These are phyloP conservation scores for Botrytis hyacinthi DNA, from an alignment of 2,329 filamentous ascomycete species.

Conservation along the genomic window DNA sequence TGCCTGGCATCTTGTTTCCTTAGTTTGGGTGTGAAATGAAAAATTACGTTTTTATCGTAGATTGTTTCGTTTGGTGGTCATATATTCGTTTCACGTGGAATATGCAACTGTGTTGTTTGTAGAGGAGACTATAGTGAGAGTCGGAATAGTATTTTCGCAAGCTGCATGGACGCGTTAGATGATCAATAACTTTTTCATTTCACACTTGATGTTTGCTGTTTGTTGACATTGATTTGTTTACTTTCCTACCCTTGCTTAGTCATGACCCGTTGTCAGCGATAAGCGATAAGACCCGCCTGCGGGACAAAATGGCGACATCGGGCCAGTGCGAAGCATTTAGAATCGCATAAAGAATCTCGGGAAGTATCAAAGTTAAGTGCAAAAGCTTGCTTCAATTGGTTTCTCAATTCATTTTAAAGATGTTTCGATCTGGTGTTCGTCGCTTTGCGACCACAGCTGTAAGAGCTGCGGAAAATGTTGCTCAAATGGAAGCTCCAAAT, in stretches of 20 bases:
- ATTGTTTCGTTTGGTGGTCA: neutral
- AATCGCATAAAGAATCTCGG: constrained; percentile 8
- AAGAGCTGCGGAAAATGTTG: constrained; percentile 47
- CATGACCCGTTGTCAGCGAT: neutral
- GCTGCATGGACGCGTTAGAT: neutral
- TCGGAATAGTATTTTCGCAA: neutral
- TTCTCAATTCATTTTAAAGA: constrained; percentile 35
- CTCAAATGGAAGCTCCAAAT: constrained; percentile 49
- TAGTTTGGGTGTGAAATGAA: neutral
- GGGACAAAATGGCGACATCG: constrained; percentile 12
- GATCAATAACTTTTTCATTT: constrained; percentile 8
- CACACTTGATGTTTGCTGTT: constrained; percentile 5
- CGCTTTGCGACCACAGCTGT: constrained; percentile 55
- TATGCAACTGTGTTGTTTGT: neutral
- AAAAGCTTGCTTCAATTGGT: neutral
- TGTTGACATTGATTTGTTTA: constrained; percentile 22
- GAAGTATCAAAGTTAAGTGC: neutral
- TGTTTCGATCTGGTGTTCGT: constrained; percentile 56
- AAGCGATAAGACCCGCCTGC: constrained; percentile 20
- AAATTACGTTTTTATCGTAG: neutral
- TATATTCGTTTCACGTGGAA: neutral
- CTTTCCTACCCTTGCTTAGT: constrained; percentile 21
- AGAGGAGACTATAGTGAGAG: neutral
- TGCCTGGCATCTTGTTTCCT: constrained; percentile 45
- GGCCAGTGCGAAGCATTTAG: neutral